Conservation (phyloP, 2,329 filamentous ascomycete species). For the Aspergillus pseudoterreus region DNA sequence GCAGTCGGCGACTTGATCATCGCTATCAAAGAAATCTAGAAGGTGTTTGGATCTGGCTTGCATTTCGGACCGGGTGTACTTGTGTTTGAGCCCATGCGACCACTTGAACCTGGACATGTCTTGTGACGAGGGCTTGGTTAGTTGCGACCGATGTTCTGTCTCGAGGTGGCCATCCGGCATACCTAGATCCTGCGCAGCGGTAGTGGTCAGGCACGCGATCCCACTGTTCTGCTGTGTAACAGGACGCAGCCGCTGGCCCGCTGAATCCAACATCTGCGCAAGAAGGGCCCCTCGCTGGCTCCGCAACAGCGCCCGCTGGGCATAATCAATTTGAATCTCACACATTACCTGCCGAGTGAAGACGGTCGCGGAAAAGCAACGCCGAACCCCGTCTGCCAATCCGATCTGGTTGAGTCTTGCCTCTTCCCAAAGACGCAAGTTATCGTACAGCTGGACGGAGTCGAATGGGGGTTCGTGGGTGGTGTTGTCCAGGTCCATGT, state of each 20-base stretch:
- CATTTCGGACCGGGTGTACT: conserved; percentile 30
- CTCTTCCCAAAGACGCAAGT: conserved; percentile 26
- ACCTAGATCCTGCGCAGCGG: conserved; percentile 29
- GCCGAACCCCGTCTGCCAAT: conserved; percentile 27
- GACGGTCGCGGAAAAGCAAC: conserved; percentile 32
- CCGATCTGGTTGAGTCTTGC: conserved; percentile 32
- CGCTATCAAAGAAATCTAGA: conserved; percentile 33
- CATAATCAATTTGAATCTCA: conserved; percentile 34
- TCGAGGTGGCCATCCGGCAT: conserved; percentile 13
- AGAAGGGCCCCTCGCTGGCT: conserved; percentile 25
- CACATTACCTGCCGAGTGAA: conserved; percentile 35
- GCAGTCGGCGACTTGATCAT: conserved; percentile 31
- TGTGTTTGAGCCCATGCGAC: conserved; percentile 31
- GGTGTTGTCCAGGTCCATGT: conserved; percentile 23
- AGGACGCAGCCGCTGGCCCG: conserved; percentile 21
- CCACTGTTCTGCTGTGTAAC: conserved; percentile 24
- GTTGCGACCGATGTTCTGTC: conserved; percentile 9
- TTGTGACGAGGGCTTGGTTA: conserved; percentile 14
- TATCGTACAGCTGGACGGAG: conserved; percentile 2
- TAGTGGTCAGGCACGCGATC: conserved; percentile 31
- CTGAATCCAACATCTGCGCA: conserved; percentile 21
- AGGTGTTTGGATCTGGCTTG: conserved; percentile 34
- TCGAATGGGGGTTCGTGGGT: conserved; percentile 11
- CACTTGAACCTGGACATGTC: conserved; percentile 26
- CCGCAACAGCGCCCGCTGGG: conserved; percentile 23